Conservation (phyloP, 768 basidiomycete species). For the Trametes cubensis region DNA sequence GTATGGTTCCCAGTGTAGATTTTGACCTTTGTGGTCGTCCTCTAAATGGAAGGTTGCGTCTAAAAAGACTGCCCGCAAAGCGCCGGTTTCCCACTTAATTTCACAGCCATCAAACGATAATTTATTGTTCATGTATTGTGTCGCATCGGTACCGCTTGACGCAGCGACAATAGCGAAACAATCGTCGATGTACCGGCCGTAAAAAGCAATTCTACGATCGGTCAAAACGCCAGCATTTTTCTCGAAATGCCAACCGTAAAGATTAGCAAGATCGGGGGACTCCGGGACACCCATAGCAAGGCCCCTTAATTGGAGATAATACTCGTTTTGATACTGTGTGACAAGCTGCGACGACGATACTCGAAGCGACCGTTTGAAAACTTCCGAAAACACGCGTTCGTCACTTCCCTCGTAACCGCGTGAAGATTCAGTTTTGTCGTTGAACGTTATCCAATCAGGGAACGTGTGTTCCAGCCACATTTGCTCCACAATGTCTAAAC, state of each 20-base stretch:
- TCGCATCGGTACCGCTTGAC: slow-evolving; percentile 2
- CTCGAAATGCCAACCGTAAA: slow-evolving; percentile 33
- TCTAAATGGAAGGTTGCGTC: slow-evolving; percentile 36
- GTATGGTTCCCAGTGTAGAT: slow-evolving; percentile 18
- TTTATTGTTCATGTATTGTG: not conserved
- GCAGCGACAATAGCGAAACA: slow-evolving; percentile 21
- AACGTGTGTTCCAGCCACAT: slow-evolving; percentile 24
- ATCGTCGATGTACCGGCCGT: slow-evolving; percentile 41
- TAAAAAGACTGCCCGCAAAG: slow-evolving; percentile 27
- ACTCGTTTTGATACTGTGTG: slow-evolving; percentile 25
- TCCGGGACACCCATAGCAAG: slow-evolving; percentile 28
- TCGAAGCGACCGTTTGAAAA: slow-evolving; percentile 5
- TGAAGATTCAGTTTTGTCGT: slow-evolving; percentile 19
- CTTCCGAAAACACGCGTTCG: too few species aligned
- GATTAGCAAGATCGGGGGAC: slow-evolving; percentile 37
- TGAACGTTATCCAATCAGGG: not conserved
- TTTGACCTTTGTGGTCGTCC: not conserved
- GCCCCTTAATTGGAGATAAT: slow-evolving; percentile 28
- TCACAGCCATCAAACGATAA: slow-evolving; percentile 19
- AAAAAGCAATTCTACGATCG: slow-evolving; percentile 29
- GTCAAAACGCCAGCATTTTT: slow-evolving; percentile 13
- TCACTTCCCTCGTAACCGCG: too few species aligned
- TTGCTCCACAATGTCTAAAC: slow-evolving; percentile 27
- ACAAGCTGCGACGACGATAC: slow-evolving; percentile 31
- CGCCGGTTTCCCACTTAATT: slow-evolving; percentile 20